Evolutionary conservation across 2,329 filamentous ascomycete genomes (phyloP).

Genomic region (Aspergillus transmontanensis): DNA sequence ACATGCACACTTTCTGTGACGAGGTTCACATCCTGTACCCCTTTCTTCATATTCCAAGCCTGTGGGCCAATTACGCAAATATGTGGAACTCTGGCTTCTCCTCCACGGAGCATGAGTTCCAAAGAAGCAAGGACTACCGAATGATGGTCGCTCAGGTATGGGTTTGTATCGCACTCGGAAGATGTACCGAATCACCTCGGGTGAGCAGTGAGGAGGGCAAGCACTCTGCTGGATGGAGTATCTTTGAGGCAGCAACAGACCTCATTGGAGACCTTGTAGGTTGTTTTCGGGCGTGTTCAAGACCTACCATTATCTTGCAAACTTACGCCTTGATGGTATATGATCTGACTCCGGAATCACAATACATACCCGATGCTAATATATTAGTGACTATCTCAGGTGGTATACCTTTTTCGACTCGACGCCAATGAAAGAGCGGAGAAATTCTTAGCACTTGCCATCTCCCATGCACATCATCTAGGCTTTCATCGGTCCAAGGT

Average conservation of each 20-base stretch:
- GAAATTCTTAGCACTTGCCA: constrained; percentile 20
- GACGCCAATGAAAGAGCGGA: constrained; percentile 11
- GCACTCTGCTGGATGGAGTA: constrained; percentile 29
- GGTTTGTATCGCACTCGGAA: constrained; percentile 25
- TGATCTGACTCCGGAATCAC: not conserved
- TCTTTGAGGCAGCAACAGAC: constrained; percentile 25
- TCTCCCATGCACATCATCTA: constrained; percentile 26
- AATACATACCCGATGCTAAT: not conserved
- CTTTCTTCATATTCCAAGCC: constrained; percentile 23
- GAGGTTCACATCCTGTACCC: constrained; percentile 28
- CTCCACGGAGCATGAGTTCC: not conserved
- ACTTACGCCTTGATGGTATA: constrained; percentile 21
- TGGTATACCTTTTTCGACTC: constrained; percentile 26
- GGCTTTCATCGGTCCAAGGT: constrained; percentile 25
- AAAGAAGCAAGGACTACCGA: constrained; percentile 2
- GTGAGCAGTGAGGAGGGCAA: constrained; percentile 13
- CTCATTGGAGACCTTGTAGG: constrained; percentile 23
- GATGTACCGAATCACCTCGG: constrained; percentile 24
- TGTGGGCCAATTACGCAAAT: constrained; percentile 17
- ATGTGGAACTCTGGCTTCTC: constrained; percentile 15
- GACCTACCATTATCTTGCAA: constrained; percentile 20
- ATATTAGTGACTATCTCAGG: constrained; percentile 4
- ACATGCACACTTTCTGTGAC: constrained; percentile 22
- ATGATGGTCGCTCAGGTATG: constrained; percentile 20
- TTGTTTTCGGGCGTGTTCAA: constrained; percentile 17